Conservation (phyloP, 2,329 filamentous ascomycete genomes). For the Aspergillus sp. region DNA sequence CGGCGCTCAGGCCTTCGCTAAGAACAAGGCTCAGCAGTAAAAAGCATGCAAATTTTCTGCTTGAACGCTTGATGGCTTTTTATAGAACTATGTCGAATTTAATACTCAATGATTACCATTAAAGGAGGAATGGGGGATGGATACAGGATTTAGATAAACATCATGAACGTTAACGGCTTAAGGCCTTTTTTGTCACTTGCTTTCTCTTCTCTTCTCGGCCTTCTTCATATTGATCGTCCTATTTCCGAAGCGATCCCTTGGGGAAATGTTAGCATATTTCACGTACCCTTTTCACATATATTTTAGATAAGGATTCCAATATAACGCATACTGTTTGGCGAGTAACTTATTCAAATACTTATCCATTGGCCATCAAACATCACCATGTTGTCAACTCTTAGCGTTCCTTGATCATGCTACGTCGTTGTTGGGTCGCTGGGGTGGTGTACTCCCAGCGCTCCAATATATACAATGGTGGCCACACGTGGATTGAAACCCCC, state of each 20-base stretch:
- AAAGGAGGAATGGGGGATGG: conserved; percentile 8
- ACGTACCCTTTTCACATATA: conserved; percentile 1
- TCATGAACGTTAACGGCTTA: conserved; percentile 16
- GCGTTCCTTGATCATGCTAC: no score
- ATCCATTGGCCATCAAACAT: neutral
- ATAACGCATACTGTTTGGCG: neutral
- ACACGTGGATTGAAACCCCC: no score
- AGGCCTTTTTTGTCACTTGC: conserved; percentile 10
- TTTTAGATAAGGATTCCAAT: conserved; percentile 6
- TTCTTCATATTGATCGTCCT: neutral
- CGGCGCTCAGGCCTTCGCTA: conserved; percentile 58
- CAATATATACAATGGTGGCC: no score
- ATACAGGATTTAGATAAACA: conserved; percentile 19
- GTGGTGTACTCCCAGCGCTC: no score
- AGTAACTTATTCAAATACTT: neutral
- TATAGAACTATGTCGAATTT: conserved; percentile 20
- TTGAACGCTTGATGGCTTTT: conserved; percentile 4
- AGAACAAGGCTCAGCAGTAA: conserved; percentile 39
- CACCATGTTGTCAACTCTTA: no score
- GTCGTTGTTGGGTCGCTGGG: no score
- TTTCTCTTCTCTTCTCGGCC: conserved; percentile 10
- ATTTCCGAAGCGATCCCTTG: conserved; percentile 30
- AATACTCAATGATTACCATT: conserved; percentile 19
- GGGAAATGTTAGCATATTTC: conserved; percentile 30
- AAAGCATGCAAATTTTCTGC: conserved; percentile 16